These are phyloP conservation scores for Cryptococcus deneoformans DNA, from an alignment of 1,284 basidiomycete genomes.

Conservation along the genomic window DNA sequence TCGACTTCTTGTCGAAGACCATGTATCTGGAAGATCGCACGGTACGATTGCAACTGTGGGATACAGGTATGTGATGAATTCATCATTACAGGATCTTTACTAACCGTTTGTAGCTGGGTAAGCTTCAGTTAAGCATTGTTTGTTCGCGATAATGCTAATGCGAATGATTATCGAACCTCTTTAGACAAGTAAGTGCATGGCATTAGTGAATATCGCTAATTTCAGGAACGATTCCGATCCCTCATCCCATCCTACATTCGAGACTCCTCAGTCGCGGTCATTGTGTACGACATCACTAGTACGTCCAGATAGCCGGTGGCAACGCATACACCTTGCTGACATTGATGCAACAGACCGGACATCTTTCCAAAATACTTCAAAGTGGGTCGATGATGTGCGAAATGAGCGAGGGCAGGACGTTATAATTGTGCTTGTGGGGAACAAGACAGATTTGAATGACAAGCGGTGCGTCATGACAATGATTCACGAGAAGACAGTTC, in stretches of 20 bases:
- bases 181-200: slow-evolving; percentile 33
- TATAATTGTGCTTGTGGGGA: slow-evolving; percentile 97
- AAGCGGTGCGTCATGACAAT: slow-evolving; percentile 26
- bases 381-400: slow-evolving; percentile 99
- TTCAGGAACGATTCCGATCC: slow-evolving; percentile 92
- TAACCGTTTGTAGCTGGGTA: neutral
- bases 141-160: neutral
- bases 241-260: slow-evolving; percentile 97
- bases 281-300: slow-evolving; percentile 99
- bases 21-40: slow-evolving; percentile 99
- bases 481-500: neutral
- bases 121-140: neutral
- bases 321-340: neutral
- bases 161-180: neutral
- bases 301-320: slow-evolving; percentile 42
- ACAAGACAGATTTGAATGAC: slow-evolving; percentile 88
- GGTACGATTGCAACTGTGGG: slow-evolving; percentile 96
- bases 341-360: slow-evolving; percentile 67
- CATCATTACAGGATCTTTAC: neutral
- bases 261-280: slow-evolving; percentile 96
- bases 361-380: slow-evolving; percentile 94
- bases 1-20: slow-evolving; percentile 99
- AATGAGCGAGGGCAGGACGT: slow-evolving; percentile 98
- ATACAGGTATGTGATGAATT: slow-evolving; percentile 68
- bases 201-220: slow-evolving; percentile 6